These are phyloP conservation scores for Juglanconis oblonga DNA, from an alignment of 2,329 filamentous ascomycete species.

Conservation along the genomic window DNA sequence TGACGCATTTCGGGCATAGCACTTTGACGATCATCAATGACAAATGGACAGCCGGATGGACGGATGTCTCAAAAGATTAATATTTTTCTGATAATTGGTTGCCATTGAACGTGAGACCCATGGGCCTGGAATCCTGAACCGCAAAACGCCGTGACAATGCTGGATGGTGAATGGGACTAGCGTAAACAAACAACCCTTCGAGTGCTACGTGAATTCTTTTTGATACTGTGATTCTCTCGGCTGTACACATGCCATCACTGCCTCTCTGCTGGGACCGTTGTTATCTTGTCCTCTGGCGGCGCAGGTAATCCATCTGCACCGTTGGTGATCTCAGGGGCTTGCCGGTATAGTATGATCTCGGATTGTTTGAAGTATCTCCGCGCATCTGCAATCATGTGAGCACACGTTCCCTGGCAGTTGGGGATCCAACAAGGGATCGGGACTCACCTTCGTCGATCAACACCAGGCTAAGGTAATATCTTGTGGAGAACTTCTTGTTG, in stretches of 20 bases:
- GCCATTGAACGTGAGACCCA: conserved; percentile 9
- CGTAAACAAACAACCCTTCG: not conserved
- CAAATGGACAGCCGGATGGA: not conserved
- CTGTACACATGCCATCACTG: not conserved
- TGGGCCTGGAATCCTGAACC: not conserved
- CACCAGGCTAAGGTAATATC: conserved; percentile 95
- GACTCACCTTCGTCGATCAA: conserved; percentile 85
- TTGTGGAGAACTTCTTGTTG: conserved; percentile 99
- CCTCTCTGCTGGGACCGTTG: conserved; percentile 34
- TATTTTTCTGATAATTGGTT: not conserved
- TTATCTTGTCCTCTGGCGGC: conserved; percentile 45
- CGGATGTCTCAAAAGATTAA: not conserved
- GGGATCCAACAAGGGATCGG: not conserved
- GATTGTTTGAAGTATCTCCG: conserved; percentile 98
- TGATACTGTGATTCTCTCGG: not conserved
- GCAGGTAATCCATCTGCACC: conserved; percentile 37
- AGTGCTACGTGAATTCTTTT: not conserved
- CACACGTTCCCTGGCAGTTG: conserved; percentile 1
- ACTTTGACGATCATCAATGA: not conserved
- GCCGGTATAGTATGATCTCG: conserved; percentile 94
- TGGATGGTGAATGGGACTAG: not conserved
- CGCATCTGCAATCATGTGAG: conserved; percentile 63
- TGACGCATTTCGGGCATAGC: not conserved
- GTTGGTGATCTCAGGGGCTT: conserved; percentile 59
- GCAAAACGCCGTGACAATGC: conserved; percentile 17